Conservation (phyloP, 805 yeast species). For the Candida argentea region DNA sequence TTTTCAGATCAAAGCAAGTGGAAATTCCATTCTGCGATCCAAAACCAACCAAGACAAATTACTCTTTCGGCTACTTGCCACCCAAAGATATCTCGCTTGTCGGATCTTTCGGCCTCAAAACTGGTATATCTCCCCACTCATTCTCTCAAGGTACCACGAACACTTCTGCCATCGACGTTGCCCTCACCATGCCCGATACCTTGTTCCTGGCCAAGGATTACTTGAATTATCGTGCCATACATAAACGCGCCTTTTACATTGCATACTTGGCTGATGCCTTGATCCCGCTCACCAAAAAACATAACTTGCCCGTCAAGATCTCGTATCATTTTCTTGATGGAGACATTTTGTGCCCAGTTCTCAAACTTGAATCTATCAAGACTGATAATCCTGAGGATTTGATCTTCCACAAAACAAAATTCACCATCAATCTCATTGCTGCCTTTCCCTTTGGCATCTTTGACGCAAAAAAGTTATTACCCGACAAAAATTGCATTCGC, state of each 20-base stretch:
- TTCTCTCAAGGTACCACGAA: constrained; percentile 31
- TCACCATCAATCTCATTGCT: constrained; percentile 60
- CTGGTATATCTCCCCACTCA: constrained; percentile 40
- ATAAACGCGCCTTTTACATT: constrained; percentile 81
- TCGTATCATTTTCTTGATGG: constrained; percentile 63
- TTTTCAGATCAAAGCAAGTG: constrained; percentile 42
- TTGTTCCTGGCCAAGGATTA: constrained; percentile 82
- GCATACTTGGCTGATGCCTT: constrained; percentile 68
- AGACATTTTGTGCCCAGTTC: constrained; percentile 66
- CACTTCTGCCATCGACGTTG: constrained; percentile 66
- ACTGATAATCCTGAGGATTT: constrained; percentile 42
- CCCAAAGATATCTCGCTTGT: constrained; percentile 73
- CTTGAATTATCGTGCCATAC: constrained; percentile 79
- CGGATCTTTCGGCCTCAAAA: constrained; percentile 84
- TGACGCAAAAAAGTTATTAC: constrained; percentile 64
- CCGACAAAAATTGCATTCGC: constrained; percentile 75
- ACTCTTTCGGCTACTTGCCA: constrained; percentile 54
- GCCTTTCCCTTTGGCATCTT: constrained; percentile 67
- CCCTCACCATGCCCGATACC: constrained; percentile 69
- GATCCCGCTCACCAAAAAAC: constrained; percentile 40
- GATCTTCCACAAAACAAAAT: constrained; percentile 53
- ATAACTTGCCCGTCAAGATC: constrained; percentile 50
- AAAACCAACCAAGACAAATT: constrained; percentile 63
- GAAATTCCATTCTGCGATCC: constrained; percentile 87
- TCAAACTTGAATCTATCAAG: constrained; percentile 49